Conservation (phyloP, 2,329 filamentous ascomycete genomes). For the Emergomyces orientalis region DNA sequence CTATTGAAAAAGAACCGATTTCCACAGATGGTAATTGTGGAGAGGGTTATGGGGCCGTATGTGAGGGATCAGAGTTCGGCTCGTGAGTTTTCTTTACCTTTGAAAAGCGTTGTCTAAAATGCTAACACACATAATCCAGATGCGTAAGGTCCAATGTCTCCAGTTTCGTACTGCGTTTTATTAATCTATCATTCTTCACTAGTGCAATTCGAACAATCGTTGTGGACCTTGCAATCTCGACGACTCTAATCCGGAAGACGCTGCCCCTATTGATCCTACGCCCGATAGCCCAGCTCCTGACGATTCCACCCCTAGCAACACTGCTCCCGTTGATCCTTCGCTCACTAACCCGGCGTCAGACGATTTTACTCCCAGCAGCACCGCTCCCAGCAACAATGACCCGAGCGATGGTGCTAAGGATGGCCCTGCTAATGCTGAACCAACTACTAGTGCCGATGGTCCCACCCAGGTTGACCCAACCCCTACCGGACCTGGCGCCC, state of each 20-base stretch:
- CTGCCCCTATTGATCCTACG: background rate
- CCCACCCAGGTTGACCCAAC: background rate
- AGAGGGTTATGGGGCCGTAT: conserved; percentile 3
- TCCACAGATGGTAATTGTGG: conserved; percentile 11
- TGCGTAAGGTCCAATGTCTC: conserved; percentile 3
- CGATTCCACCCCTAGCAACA: background rate
- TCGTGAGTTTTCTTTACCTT: conserved; percentile 10
- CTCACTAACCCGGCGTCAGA: background rate
- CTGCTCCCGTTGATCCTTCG: background rate
- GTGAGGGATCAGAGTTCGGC: conserved; percentile 11
- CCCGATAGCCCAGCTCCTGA: background rate
- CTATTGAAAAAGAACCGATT: conserved; percentile 8
- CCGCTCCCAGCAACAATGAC: background rate
- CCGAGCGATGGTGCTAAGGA: background rate
- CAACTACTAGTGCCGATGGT: background rate
- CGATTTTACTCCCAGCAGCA: background rate
- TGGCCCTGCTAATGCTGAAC: background rate
- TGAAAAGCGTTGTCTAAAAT: background rate
- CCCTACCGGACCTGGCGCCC: background rate
- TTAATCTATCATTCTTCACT: background rate
- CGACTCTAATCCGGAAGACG: background rate
- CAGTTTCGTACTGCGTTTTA: background rate
- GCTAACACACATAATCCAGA: background rate
- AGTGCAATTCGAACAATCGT: background rate
- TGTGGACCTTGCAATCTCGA: conserved; percentile 1